These are phyloP conservation scores for Xylariomycetidae sp. DNA, from an alignment of 2,329 filamentous ascomycete genomes.

Conservation along the genomic window DNA sequence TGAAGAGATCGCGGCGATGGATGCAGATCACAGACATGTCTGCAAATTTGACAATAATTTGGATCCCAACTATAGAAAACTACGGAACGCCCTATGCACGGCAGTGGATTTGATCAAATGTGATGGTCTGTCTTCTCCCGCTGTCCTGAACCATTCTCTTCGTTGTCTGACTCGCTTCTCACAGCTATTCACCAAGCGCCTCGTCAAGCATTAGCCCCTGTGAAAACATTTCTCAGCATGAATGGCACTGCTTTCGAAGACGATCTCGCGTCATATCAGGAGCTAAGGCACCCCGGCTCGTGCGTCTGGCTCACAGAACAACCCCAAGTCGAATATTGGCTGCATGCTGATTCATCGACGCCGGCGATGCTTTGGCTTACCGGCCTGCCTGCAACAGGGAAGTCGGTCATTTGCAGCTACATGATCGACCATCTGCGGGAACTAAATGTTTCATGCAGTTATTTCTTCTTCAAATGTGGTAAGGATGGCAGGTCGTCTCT, in stretches of 20 bases:
- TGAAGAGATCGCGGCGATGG: constrained; percentile 24
- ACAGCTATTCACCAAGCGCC: too few relatives aligned
- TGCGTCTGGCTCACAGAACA: constrained; percentile 26
- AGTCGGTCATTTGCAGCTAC: constrained; percentile 29
- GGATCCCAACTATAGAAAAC: constrained; percentile 28
- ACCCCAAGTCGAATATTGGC: constrained; percentile 19
- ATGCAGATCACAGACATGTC: constrained; percentile 31
- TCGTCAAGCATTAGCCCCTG: too few relatives aligned
- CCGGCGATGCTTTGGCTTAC: constrained; percentile 25
- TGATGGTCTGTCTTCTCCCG: too few relatives aligned
- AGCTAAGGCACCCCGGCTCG: constrained; percentile 23
- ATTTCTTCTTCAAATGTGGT: constrained; percentile 25
- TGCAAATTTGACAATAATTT: constrained; percentile 28
- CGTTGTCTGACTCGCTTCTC: too few relatives aligned
- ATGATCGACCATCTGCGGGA: constrained; percentile 23
- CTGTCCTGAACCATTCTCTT: too few relatives aligned
- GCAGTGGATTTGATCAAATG: too few relatives aligned
- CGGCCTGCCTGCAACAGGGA: constrained; percentile 29
- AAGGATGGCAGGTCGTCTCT: constrained; percentile 17
- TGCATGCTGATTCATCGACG: constrained; percentile 4
- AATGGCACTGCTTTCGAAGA: constrained; percentile 15
- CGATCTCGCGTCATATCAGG: constrained; percentile 19
- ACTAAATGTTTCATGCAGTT: constrained; percentile 17
- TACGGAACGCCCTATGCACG: constrained; percentile 27
- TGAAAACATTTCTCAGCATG: too few relatives aligned